Evolutionary conservation across 345 rosid species (phyloP), one percentile per base, ranked within the genome.

Genomic region (Dimocarpus longan): DNA sequence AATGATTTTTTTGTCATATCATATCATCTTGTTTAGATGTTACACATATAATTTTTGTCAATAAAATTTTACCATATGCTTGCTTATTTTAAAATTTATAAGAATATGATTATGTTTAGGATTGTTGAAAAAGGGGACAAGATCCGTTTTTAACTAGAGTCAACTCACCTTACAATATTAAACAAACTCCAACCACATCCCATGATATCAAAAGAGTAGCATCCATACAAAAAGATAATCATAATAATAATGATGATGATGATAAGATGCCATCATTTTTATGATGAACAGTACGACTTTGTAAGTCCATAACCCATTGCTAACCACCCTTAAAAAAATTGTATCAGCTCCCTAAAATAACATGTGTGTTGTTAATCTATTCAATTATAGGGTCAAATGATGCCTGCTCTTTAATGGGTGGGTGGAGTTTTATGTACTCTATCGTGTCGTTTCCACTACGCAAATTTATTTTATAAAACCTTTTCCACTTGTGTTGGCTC

Each of bases 121-220:
- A 57, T 60, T n/a, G 28, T 60, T 19, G 24, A 21, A 60, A 60
- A 60, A 4, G 65, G 65, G 28, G 65, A 60, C 65, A 60, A 9
- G 65, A 60, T 60, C 65, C 65, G 65, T 60, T 5, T 16, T 63
- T 69, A 69, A 69, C 56, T 43, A 69, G 8, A 13, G 65, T 60
- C 65, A 60, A 60, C 72, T 12, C 56, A 44, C 8, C 37, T 15
- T 18, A 9, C 15, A 43, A 40, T n/a, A 69, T 44, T 22, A 44
- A 42, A 13, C 26, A 42, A 40, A 68, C 5, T 22, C 24, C 32
- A 68, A 60, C 3, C 10, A 21, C 28, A 19, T 22, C 28, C 63
- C 26, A 21, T 11, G 37, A 54, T 54, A 8, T 16, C 21, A 60
- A 8, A 21, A 60, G 21, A 46, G 7, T 44, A n/a, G 73, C 64